phyloP scores from a whole-genome alignment of 116 monocot species.

The Dioscorea cayenensis region DNA sequence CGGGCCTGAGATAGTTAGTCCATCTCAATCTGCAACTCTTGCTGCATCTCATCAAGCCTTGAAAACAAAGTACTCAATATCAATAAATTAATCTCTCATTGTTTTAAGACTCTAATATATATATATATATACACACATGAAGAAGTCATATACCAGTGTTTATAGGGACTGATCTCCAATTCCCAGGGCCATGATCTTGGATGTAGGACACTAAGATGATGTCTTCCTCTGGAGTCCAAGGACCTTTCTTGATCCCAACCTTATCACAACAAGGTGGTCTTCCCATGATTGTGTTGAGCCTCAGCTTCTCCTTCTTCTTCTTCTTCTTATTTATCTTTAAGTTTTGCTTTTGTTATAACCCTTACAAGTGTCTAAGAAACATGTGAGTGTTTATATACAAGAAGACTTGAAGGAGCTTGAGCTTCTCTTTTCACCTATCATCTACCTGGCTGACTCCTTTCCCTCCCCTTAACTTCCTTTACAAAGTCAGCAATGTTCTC shows the following conservation, averaged over 20 bases:
- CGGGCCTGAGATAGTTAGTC: constrained; percentile 34
- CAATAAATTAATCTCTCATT: not conserved
- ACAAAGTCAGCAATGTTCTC: constrained; percentile 28
- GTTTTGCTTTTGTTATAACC: constrained; percentile 1
- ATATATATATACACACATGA: not conserved
- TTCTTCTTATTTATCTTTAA: not conserved
- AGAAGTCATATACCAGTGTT: constrained; percentile 15
- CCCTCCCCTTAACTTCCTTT: constrained; percentile 5
- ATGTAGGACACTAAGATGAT: constrained; percentile 31
- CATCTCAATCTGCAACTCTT: constrained; percentile 39
- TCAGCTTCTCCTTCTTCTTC: not conserved
- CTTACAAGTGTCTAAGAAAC: constrained; percentile 6
- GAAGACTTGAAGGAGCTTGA: constrained; percentile 4
- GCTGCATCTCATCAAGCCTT: constrained; percentile 33
- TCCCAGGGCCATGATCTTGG: constrained; percentile 32
- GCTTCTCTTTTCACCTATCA: constrained; percentile 12
- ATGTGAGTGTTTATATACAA: constrained; percentile 19
- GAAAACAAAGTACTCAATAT: not conserved
- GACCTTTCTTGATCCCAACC: constrained; percentile 33
- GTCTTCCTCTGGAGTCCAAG: constrained; percentile 36
- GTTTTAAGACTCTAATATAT: not conserved
- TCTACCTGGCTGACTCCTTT: constrained; percentile 18
- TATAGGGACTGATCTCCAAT: constrained; percentile 29
- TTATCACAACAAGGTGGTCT: constrained; percentile 36
- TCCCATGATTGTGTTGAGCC: constrained; percentile 9